Evolutionary conservation across 1,139 yeast genomes (phyloP), one percentile per base, ranked within the genome.

Genomic region (Pichia sp.): DNA sequence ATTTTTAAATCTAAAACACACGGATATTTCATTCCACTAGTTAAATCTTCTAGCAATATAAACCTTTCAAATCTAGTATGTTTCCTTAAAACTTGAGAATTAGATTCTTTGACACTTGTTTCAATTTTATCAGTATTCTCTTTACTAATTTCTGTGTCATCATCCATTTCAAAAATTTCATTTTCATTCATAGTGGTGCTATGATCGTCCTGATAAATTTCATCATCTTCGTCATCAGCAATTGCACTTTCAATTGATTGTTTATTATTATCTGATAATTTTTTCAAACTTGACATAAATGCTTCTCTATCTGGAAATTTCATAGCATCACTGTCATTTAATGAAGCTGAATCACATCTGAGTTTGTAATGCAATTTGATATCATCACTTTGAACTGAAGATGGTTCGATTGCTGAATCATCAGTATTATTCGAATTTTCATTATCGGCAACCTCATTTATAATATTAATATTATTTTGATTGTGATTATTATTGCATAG

Each of bases 1-100:
- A 94, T 92, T 62, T 94, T 94, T 54, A 94, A 71, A 64, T 94
- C 99, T 48, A 94, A 69, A 1, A 92, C 97, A 61, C 97, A 89
- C 0, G 98, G 97, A 50, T 75, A 76, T 30, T 66, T 69, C 82
- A 92, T 78, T 30, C 87, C 87, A 42, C 82, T 75, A 0, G 97
- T 90, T 45, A 94, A 68, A 65, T 94, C 99, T 60, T 94, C 98
- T 44, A 90, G 69, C n/a, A 94, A 67, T 34, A 94, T 84, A 59
- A 89, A 89, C 54, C 94, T 71, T 62, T 86, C 95, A 41, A 83
- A 80, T 43, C 83, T 63, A 2, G 80, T 76, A 41, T 54, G 59
- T 39, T 56, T 59, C 33, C 55, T 45, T 22, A 50, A 36, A 8
- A 41, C 34, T 20, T 37, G 48, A 3, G n/a, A n/a, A n/a, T n/a